A percentile compares a stretch with the other conserved stretches of the same genome.
Conservation (phyloP, 2,329 filamentous ascomycete genomes). For the Colletotrichum sp. region DNA sequence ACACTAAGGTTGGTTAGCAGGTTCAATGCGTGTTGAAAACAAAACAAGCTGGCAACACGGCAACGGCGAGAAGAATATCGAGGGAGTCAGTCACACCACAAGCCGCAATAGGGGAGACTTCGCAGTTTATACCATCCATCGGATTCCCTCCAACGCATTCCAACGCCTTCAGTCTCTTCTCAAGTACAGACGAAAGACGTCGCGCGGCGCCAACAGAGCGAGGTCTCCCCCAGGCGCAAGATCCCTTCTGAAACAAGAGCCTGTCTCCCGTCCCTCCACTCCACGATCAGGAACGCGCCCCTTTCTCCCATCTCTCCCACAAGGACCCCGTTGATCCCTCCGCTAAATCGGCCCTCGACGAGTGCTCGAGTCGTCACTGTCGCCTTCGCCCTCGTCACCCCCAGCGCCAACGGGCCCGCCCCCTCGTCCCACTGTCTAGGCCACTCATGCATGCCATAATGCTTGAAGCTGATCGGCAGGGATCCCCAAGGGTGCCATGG, state of each 20-base stretch:
- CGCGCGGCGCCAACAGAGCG: slow-evolving; percentile 1
- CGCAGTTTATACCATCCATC: not conserved
- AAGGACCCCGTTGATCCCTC: slow-evolving; percentile 12
- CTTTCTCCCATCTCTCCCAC: not conserved
- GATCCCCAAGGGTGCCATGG: slow-evolving; percentile 12
- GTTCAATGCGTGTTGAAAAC: not conserved
- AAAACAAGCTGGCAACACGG: not conserved
- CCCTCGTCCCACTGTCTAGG: slow-evolving; percentile 15
- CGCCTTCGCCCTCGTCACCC: not conserved
- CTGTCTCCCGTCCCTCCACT: slow-evolving; percentile 19
- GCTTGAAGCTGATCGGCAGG: slow-evolving; percentile 18
- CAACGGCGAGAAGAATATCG: not conserved
- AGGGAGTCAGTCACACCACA: not conserved
- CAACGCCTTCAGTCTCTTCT: not conserved
- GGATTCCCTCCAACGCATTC: not conserved
- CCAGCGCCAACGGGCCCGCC: not conserved
- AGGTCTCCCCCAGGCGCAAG: slow-evolving; percentile 12
- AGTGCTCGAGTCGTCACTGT: slow-evolving; percentile 1
- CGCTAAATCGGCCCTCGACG: not conserved
- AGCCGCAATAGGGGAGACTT: not conserved
- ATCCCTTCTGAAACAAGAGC: slow-evolving; percentile 20
- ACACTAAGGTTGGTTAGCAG: not conserved
- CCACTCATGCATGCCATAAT: slow-evolving; percentile 21
- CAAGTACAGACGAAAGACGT: slow-evolving; percentile 16
- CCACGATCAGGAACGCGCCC: slow-evolving; percentile 10